Evolutionary conservation across 768 basidiomycete species (phyloP).

Genomic region (Gloeostereum incarnatum): DNA sequence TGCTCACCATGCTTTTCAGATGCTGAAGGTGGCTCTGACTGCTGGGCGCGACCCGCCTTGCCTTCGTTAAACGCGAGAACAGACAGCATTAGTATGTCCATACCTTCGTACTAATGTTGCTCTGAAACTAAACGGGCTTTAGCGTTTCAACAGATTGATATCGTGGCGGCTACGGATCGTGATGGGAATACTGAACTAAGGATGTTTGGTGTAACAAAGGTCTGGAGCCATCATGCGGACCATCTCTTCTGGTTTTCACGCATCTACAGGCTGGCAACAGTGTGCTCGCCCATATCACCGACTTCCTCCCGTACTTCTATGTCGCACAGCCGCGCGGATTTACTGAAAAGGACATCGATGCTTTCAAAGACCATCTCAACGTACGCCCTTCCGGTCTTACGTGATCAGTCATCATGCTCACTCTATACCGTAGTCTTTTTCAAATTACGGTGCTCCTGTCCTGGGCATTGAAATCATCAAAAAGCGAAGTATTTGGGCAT

Average conservation of each 20-base stretch:
- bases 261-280: slow-evolving; percentile 69
- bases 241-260: slow-evolving; percentile 1
- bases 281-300: slow-evolving; percentile 73
- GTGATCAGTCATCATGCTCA: not conserved
- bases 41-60: slow-evolving; percentile 61
- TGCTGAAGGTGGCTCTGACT: slow-evolving; percentile 70
- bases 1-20: slow-evolving; percentile 22
- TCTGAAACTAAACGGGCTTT: not conserved
- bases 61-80: slow-evolving; percentile 44
- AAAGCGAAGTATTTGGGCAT: slow-evolving; percentile 80
- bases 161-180: slow-evolving; percentile 53
- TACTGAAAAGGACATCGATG: slow-evolving; percentile 47
- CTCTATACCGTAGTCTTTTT: slow-evolving; percentile 17
- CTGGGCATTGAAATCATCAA: slow-evolving; percentile 46
- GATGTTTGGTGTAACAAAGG: slow-evolving; percentile 91
- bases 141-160: slow-evolving; percentile 97
- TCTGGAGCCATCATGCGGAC: slow-evolving; percentile 14
- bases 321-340: slow-evolving; percentile 84
- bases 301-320: slow-evolving; percentile 92
- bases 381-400: slow-evolving; percentile 34
- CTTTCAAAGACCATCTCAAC: slow-evolving; percentile 66
- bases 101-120: not conserved
- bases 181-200: slow-evolving; percentile 37
- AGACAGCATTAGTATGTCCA: slow-evolving; percentile 57
- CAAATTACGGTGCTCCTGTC: slow-evolving; percentile 28